Base-by-base conservation (phyloP, 106 monocot genomes). In the Dioscorea zingiberensis region DNA sequence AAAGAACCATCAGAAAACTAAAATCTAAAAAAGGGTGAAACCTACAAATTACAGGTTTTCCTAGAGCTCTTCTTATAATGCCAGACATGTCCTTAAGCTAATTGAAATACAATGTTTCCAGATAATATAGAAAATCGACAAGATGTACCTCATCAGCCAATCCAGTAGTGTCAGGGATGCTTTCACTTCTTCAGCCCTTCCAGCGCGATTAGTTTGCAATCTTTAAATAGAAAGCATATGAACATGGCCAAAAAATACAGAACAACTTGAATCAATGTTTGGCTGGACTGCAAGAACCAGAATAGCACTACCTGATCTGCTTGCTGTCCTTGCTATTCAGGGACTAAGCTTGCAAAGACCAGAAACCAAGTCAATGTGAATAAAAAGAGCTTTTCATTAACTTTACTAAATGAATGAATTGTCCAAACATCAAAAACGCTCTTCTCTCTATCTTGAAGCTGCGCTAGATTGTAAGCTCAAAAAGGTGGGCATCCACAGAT, bases 371-470 rank as follows among this genome's bases (percentile, higher is more conserved):
- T 11, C 22, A 24, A 7, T 2, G 19, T 4, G 12, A 22, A 56
- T 19, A 56, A 21, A 21, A 56, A 24, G 22, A 56, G 12, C 11
- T 24, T 56, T 18, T 24, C 12, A 11, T 51, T 44, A 2, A 71
- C 27, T 32, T 46, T n/a, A 38, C 68, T 69, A 25, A 58, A 69
- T 45, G 57, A 69, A 69, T 26, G 16, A 58, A 69, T 44, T 58
- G 17, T 60, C 29, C 29, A 17, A 60, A 60, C 27, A 14, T 32
- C 22, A 13, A 8, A 17, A 21, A 18, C 13, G 60, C 28, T 13
- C 27, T 29, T 15, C 14, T 18, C 19, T 14, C 11, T 28, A 17
- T 21, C 16, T 29, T 27, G 16, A 28, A 18, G 4, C 16, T 15
- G 18, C 11, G 5, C 22, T 21, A 56, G 12, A 22, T 56, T 21